Evolutionary conservation across 768 basidiomycete genomes (phyloP), one percentile per base, ranked within the genome.

Genomic region (Melanogaster broomeanus): DNA sequence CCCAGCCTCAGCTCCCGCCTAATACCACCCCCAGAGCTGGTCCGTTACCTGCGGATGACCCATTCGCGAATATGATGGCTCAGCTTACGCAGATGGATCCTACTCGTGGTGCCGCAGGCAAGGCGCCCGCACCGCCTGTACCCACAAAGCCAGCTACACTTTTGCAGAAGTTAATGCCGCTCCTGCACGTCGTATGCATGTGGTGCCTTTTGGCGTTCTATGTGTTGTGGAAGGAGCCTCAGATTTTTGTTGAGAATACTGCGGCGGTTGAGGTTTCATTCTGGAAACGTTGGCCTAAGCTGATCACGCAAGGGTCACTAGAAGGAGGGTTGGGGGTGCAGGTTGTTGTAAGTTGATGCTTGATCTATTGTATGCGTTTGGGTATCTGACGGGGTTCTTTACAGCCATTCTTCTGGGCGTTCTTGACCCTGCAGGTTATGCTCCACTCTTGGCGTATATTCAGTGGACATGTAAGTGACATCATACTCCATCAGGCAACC

Each of bases 341-440:
- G 56, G 59, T 77, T 39, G 75, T 85, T 69, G 87, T 88, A 59
- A 55, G 84, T 74, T 10, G 30, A 49, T 28, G n/a, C 48, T 42
- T n/a, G 48, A 30, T 31, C 15, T 12, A 10, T 15, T 0, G 13
- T 13, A 6, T 1, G 16, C 6, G 22, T 44, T 33, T 31, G 39
- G 15, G 16, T 45, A 25, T 41, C 44, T 55, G 30, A 66, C 58
- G 37, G 52, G 27, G 10, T 19, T 18, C 33, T 35, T 22, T 1
- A 16, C 56, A 91, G 89, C 84, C 88, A 1, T 88, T 93, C 72
- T 88, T 92, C 65, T 90, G 87, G 87, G 85, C 81, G 8, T 91
- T 92, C 53, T 80, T 81, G 34, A 86, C 90, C 1, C 64, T 92
- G 4, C 81, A 91, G 57, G 74, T 91, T 21, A 76, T 77, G 18